These are phyloP conservation scores for Boletus coccyginus DNA, from an alignment of 768 basidiomycete species.

Conservation along the genomic window DNA sequence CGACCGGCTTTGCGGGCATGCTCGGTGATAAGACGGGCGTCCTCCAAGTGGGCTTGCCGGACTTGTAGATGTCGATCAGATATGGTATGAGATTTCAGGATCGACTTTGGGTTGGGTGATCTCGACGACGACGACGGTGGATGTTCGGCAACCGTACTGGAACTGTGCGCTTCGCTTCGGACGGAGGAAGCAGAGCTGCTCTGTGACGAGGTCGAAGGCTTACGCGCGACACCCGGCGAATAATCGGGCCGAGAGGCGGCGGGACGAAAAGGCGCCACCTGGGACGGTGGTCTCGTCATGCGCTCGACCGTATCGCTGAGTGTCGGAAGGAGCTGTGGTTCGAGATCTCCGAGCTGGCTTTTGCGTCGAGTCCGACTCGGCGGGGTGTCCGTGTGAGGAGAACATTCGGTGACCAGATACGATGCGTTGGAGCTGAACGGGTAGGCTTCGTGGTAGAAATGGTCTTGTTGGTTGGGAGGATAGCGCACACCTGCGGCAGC, in stretches of 20 bases:
- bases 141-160: background rate
- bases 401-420: slow-evolving; percentile 1
- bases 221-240: slow-evolving; percentile 10
- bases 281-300: slow-evolving; percentile 61
- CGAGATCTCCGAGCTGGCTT: slow-evolving; percentile 51
- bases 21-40: slow-evolving; percentile 1
- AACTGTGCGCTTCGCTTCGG: background rate
- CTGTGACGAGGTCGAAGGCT: slow-evolving; percentile 20
- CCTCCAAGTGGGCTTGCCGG: slow-evolving; percentile 9
- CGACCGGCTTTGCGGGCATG: slow-evolving; percentile 11
- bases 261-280: slow-evolving; percentile 14
- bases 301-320: slow-evolving; percentile 69
- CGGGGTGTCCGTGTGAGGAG: background rate
- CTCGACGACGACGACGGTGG: slow-evolving; percentile 18
- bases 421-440: slow-evolving; percentile 18
- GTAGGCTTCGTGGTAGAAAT: background rate
- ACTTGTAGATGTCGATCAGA: slow-evolving; percentile 20
- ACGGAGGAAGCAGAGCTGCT: slow-evolving; percentile 14
- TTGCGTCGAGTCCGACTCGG: slow-evolving; percentile 21
- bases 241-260: background rate
- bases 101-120: slow-evolving; percentile 31
- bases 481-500: slow-evolving; percentile 43
- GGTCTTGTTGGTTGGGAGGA: background rate
- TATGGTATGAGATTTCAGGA: slow-evolving; percentile 21
- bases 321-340: slow-evolving; percentile 65